A percentile compares a stretch with the other conserved stretches of the same genome.
Conservation (phyloP, 2,329 filamentous ascomycete species). For the Aspergillus costaricaensis region DNA sequence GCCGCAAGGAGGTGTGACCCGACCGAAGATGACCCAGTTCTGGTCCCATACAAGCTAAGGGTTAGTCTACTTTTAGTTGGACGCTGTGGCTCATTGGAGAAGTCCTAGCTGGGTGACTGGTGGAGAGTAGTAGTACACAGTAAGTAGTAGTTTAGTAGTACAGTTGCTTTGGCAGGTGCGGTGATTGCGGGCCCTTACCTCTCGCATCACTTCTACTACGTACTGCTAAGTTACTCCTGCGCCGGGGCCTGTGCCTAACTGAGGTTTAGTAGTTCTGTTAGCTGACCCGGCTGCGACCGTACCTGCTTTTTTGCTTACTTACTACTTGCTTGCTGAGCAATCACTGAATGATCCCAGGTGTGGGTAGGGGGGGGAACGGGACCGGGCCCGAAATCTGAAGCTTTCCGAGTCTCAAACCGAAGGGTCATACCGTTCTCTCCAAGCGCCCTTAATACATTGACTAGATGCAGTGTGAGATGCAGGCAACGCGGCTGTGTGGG, state of each 20-base stretch:
- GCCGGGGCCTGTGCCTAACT: not conserved
- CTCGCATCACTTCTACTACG: not conserved
- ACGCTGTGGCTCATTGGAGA: not conserved
- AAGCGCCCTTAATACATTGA: not conserved
- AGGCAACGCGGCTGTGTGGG: not conserved
- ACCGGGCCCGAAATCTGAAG: conserved; percentile 3
- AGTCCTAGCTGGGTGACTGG: not conserved
- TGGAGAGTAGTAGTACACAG: not conserved
- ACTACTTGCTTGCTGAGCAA: not conserved
- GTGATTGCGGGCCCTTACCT: not conserved
- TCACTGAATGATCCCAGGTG: not conserved
- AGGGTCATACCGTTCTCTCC: not conserved
- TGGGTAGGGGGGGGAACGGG: not conserved
- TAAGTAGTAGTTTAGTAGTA: too few species aligned
- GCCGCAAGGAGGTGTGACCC: not conserved
- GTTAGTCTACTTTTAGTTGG: not conserved
- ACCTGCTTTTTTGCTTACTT: not conserved
- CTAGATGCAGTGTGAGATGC: not conserved
- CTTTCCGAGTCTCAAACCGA: conserved; percentile 7
- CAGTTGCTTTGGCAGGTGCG: not conserved
- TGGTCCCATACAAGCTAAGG: not conserved
- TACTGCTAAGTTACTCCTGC: not conserved
- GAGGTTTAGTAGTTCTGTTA: not conserved
- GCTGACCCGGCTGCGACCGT: not conserved
- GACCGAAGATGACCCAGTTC: not conserved